Evolutionary conservation across 257 asterid species (phyloP).

Genomic region (Fraxinus excelsior): DNA sequence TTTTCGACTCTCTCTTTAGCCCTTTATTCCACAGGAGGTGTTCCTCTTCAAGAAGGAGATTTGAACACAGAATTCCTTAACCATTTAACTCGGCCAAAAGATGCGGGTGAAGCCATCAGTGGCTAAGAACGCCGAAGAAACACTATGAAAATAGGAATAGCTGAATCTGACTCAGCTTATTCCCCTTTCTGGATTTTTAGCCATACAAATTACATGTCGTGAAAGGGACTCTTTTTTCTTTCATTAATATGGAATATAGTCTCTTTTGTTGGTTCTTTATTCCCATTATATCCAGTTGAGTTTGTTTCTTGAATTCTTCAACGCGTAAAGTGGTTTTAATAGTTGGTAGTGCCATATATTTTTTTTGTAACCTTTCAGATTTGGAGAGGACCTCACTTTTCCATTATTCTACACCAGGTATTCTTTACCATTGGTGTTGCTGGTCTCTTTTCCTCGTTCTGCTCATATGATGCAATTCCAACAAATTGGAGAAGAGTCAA

Average conservation of each 20-base stretch:
- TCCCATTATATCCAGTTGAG: constrained; percentile 14
- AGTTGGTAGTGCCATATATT: constrained; percentile 20
- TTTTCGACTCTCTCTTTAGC: too few relatives aligned
- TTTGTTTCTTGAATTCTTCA: constrained; percentile 20
- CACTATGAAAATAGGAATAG: constrained; percentile 64
- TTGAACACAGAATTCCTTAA: constrained; percentile 18
- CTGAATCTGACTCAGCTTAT: constrained; percentile 46
- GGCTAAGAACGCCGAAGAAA: constrained; percentile 68
- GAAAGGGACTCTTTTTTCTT: constrained; percentile 14
- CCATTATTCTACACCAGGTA: constrained; percentile 15
- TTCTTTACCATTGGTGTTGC: constrained; percentile 15
- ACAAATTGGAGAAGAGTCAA: not conserved
- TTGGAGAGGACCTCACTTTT: not conserved
- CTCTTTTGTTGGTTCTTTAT: constrained; percentile 21
- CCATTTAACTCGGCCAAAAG: constrained; percentile 16
- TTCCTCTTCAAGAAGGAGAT: too few relatives aligned
- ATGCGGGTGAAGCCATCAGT: constrained; percentile 51
- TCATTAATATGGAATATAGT: constrained; percentile 24
- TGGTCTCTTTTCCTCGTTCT: constrained; percentile 18
- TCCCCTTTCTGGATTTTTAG: constrained; percentile 30
- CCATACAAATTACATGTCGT: constrained; percentile 21
- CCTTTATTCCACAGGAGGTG: too few relatives aligned
- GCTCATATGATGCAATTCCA: constrained; percentile 24
- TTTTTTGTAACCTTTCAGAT: constrained; percentile 21
- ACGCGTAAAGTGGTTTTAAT: constrained; percentile 37